Base-by-base conservation (phyloP, 164 flowering plant species). In the Protea cynaroides region DNA sequence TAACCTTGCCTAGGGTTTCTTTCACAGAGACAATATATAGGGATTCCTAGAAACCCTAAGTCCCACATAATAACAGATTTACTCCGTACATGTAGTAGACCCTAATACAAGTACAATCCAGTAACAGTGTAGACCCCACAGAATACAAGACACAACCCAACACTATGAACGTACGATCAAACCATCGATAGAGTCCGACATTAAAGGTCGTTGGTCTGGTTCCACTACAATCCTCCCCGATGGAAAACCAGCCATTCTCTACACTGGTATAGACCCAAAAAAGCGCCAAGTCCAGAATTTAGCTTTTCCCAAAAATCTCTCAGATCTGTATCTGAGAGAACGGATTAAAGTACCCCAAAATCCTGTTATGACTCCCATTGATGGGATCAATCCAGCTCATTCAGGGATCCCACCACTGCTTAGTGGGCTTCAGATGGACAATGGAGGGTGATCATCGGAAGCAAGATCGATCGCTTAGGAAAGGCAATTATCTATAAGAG, bases 361-460 rank as follows among this genome's bases (percentile, higher is more conserved):
- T 53, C 93, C 96, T 0, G 23, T 87, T 0, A 80, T 89, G 85
- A 65, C 61, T 7, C 87, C 58, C 13, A 4, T 1, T 1, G 82
- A 77, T 62, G 66, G 65, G 21, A 80, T 85, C 76, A 68, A 84
- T 50, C 50, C 76, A 78, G 78, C 71, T 75, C 82, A 8, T 88
- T 88, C 36, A 71, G 96, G n/a, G 96, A 88, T 73, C 92, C 96
- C 1, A 81, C 92, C 56, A 86, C 90, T 1, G 90, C 83, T 10
- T 86, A 92, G 92, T 44, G 58, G 8, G 89, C 84, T 23, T 75
- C 63, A 2, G 88, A 85, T 64, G 76, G 80, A 22, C 23, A 14
- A 40, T 37, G 88, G 88, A 69, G 90, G 12, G 76, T 82, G 50
- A 61, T 85, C 19, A 50, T 88, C 17, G 95, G 95, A 6, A 80